Evolutionary conservation across 2,329 filamentous ascomycete species (phyloP).

Genomic region (Leptosphaerulina australis): DNA sequence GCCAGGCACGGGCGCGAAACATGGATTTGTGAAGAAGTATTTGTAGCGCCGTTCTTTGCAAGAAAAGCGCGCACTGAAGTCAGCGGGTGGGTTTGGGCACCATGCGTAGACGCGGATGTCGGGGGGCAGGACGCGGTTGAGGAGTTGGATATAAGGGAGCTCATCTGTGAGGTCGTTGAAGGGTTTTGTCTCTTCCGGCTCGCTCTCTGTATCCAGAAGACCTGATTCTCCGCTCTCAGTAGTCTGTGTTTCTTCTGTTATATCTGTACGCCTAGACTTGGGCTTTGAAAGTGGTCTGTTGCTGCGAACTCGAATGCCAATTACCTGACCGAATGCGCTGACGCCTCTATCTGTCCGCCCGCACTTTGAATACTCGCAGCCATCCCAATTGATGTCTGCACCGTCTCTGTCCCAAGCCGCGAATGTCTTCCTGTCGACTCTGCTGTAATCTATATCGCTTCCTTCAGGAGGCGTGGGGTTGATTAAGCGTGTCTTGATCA

Average conservation of each 20-base stretch:
- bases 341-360: slow-evolving; percentile 92
- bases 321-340: slow-evolving; percentile 95
- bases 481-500: slow-evolving; percentile 82
- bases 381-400: slow-evolving; percentile 72
- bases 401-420: slow-evolving; percentile 47
- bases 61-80: slow-evolving; percentile 90
- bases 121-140: slow-evolving; percentile 86
- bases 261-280: slow-evolving; percentile 9
- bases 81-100: slow-evolving; percentile 79
- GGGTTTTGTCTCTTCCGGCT: slow-evolving; percentile 31
- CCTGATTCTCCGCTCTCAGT: slow-evolving; percentile 1
- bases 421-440: slow-evolving; percentile 43
- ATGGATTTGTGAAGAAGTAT: slow-evolving; percentile 97
- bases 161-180: slow-evolving; percentile 79
- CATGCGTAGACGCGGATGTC: slow-evolving; percentile 92
- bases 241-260: slow-evolving; percentile 13
- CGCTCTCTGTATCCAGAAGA: slow-evolving; percentile 10
- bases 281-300: slow-evolving; percentile 64
- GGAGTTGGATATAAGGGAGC: slow-evolving; percentile 77
- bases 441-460: slow-evolving; percentile 40
- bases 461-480: slow-evolving; percentile 32
- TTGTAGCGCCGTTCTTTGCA: slow-evolving; percentile 90
- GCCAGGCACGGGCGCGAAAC: slow-evolving; percentile 72
- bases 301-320: slow-evolving; percentile 82
- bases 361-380: slow-evolving; percentile 92